These are phyloP conservation scores for Achaetomiella virescens DNA, from an alignment of 495 filamentous ascomycete genomes.

Conservation along the genomic window DNA sequence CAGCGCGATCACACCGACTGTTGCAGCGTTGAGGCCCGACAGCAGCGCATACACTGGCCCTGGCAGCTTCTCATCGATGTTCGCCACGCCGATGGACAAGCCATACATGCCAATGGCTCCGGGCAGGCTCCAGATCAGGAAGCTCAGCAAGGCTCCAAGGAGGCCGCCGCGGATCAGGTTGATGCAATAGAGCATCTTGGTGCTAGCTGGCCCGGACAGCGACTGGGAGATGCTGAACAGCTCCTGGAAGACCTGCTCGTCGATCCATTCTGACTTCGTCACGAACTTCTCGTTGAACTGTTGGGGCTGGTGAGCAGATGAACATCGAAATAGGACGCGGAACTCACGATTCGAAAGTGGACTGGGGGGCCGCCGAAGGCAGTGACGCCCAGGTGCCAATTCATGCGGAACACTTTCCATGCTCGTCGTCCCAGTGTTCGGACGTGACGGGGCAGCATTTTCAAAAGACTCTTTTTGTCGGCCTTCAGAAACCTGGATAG, in stretches of 20 bases:
- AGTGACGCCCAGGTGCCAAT: conserved; percentile 66
- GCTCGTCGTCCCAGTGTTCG: conserved; percentile 13
- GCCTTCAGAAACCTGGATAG: too few species aligned
- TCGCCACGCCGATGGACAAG: conserved; percentile 60
- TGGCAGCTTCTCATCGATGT: conserved; percentile 56
- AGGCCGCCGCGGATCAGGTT: conserved; percentile 61
- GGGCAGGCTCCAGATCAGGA: conserved; percentile 69
- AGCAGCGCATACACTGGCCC: conserved; percentile 65
- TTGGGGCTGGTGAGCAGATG: neutral
- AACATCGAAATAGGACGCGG: neutral
- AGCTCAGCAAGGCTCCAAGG: conserved; percentile 54
- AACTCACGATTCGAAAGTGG: conserved; percentile 58
- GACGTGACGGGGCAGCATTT: neutral
- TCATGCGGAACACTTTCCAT: conserved; percentile 34
- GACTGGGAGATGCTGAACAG: conserved; percentile 74
- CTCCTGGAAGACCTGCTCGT: conserved; percentile 76
- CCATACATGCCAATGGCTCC: conserved; percentile 74
- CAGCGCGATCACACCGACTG: conserved; percentile 73
- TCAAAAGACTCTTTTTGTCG: too few species aligned
- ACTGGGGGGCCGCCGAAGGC: conserved; percentile 67
- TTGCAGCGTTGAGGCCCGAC: conserved; percentile 71
- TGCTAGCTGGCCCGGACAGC: conserved; percentile 68
- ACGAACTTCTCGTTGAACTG: conserved; percentile 64
- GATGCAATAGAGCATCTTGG: conserved; percentile 76
- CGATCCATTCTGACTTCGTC: conserved; percentile 60